Percentiles rank a stretch among this genome's conserved stretches.
These are phyloP conservation scores for Aspergillus saccharolyticus DNA, from an alignment of 495 filamentous ascomycete species.

Conservation along the genomic window DNA sequence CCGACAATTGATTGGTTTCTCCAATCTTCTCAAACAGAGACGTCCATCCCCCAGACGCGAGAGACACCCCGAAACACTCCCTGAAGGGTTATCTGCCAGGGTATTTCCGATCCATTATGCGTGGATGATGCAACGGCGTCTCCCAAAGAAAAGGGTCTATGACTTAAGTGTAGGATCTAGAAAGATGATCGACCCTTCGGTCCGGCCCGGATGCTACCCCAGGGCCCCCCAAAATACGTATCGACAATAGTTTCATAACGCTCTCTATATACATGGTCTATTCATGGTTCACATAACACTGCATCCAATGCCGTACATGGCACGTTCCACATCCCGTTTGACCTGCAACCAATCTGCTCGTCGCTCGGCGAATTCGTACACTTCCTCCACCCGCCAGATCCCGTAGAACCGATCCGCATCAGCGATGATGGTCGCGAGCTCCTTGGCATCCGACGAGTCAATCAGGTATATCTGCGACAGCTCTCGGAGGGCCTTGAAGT, in stretches of 20 bases:
- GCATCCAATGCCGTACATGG: constrained; percentile 97
- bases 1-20: not conserved
- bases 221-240: not conserved
- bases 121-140: not conserved
- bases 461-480: constrained; percentile 95
- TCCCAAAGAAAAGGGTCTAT: not conserved
- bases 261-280: constrained; percentile 21
- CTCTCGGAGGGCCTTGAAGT: constrained; percentile 89
- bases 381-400: constrained; percentile 91
- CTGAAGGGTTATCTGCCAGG: too few species aligned
- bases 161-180: not conserved
- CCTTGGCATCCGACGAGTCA: constrained; percentile 80
- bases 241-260: not conserved
- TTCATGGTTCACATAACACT: constrained; percentile 61
- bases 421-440: constrained; percentile 90
- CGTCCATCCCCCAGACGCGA: not conserved
- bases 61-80: not conserved
- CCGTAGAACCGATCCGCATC: constrained; percentile 85
- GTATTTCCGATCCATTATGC: not conserved
- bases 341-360: constrained; percentile 93
- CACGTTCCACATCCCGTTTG: constrained; percentile 81
- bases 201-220: not conserved
- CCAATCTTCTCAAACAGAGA: not conserved
- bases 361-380: constrained; percentile 93
- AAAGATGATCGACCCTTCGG: not conserved